These are phyloP conservation scores for Chlorella vulgaris DNA, from an alignment of 139 green algal genomes.

Conservation along the genomic window DNA sequence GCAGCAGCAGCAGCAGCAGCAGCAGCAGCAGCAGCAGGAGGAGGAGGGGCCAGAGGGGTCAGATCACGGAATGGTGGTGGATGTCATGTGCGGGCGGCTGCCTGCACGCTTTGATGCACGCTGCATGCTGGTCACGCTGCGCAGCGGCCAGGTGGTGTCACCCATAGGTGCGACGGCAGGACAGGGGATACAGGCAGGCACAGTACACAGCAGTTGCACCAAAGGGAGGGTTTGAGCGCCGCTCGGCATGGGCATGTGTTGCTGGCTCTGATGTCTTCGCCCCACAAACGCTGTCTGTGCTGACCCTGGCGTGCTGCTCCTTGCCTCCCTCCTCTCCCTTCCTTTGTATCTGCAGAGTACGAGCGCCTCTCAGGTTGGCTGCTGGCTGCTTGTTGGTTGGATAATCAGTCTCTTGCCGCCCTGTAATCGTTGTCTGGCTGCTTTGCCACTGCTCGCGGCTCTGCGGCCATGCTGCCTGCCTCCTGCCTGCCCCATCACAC, in stretches of 20 bases:
- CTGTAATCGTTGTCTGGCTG: too few species aligned
- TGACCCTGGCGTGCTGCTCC: too few species aligned
- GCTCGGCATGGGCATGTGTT: too few species aligned
- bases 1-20: constrained; percentile 37
- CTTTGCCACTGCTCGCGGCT: too few species aligned
- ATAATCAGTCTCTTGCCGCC: too few species aligned
- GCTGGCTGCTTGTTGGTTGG: constrained; percentile 23
- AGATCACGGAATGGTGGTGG: constrained; percentile 56
- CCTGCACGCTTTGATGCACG: constrained; percentile 52
- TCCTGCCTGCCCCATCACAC: too few species aligned
- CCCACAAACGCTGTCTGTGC: too few species aligned
- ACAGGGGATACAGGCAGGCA: too few species aligned
- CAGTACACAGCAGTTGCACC: too few species aligned
- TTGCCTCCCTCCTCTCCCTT: background rate
- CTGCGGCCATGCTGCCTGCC: too few species aligned
- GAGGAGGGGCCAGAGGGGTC: background rate
- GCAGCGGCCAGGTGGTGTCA: constrained; percentile 52
- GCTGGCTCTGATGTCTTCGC: too few species aligned
- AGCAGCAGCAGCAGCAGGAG: background rate
- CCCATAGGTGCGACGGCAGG: constrained; percentile 53
- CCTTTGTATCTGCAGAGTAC: constrained; percentile 64
- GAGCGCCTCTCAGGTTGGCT: constrained; percentile 78
- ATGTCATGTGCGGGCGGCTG: constrained; percentile 67
- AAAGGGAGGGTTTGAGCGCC: too few species aligned
- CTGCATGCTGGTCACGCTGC: constrained; percentile 40